phyloP scores from a whole-genome alignment of 2,329 filamentous ascomycete genomes.

The Claviceps cyperi region DNA sequence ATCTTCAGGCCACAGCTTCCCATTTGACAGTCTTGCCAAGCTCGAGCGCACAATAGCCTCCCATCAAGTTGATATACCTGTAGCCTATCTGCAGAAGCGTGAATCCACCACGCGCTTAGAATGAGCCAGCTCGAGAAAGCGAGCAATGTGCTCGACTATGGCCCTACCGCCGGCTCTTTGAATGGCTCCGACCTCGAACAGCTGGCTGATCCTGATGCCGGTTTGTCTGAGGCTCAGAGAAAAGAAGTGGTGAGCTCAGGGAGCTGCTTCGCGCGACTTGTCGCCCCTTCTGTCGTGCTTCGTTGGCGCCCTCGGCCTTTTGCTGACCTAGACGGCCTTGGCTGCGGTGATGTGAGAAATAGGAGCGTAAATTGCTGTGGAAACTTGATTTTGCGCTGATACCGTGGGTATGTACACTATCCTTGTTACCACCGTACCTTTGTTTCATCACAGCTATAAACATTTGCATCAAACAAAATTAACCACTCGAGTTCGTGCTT shows the following conservation, averaged over 20 bases:
- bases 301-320: too few relatives aligned
- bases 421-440: too few relatives aligned
- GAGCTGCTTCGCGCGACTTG: too few relatives aligned
- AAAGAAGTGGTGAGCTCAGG: constrained; percentile 39
- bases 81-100: too few relatives aligned
- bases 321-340: neutral
- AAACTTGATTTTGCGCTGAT: constrained; percentile 48
- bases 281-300: too few relatives aligned
- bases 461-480: too few relatives aligned
- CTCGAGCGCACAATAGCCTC: too few relatives aligned
- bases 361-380: constrained; percentile 49
- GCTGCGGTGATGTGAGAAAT: neutral
- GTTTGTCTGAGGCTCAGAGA: constrained; percentile 47
- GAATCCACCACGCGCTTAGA: neutral
- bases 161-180: constrained; percentile 12
- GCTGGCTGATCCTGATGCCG: constrained; percentile 37
- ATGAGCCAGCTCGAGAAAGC: constrained; percentile 22
- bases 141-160: constrained; percentile 6
- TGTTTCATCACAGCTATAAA: too few relatives aligned
- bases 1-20: too few relatives aligned
- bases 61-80: too few relatives aligned
- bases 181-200: constrained; percentile 15
- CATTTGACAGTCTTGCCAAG: too few relatives aligned
- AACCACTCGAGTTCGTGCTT: too few relatives aligned
- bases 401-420: constrained; percentile 33